Conservation (phyloP, 2,329 filamentous ascomycete species). For the Neocatenulostroma microsporum region DNA sequence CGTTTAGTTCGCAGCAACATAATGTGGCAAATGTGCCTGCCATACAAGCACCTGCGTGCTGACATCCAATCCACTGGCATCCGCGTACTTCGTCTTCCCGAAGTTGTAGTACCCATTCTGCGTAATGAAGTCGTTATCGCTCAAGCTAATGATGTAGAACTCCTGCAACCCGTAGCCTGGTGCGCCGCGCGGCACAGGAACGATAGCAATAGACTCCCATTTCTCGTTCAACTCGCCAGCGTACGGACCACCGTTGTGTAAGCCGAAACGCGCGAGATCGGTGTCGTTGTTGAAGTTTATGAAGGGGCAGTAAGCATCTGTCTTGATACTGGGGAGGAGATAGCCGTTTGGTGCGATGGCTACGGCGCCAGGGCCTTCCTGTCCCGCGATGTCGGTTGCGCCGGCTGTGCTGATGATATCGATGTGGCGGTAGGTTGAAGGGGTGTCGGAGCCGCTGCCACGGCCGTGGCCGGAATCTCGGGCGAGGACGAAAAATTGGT, state of each 20-base stretch:
- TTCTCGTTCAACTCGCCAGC: conserved; percentile 61
- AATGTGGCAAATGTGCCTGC: conserved; percentile 48
- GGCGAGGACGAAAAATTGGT: conserved; percentile 59
- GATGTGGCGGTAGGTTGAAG: conserved; percentile 54
- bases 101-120: conserved; percentile 58
- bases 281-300: conserved; percentile 60
- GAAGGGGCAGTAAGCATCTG: conserved; percentile 58
- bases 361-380: conserved; percentile 26
- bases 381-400: conserved; percentile 55
- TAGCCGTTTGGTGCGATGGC: conserved; percentile 45
- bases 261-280: conserved; percentile 56
- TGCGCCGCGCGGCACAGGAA: conserved; percentile 52
- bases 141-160: conserved; percentile 60
- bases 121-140: conserved; percentile 69
- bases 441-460: conserved; percentile 44
- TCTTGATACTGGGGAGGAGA: conserved; percentile 47
- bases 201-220: conserved; percentile 62
- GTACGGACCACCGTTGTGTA: conserved; percentile 60
- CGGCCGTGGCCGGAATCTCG: conserved; percentile 56
- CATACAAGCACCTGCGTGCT: conserved; percentile 59
- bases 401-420: conserved; percentile 59
- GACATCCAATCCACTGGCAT: conserved; percentile 51
- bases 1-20: no score
- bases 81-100: conserved; percentile 49
- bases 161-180: conserved; percentile 35